Evolutionary conservation across 2,329 filamentous ascomycete species (phyloP).

Genomic region (Penicillium sp.): DNA sequence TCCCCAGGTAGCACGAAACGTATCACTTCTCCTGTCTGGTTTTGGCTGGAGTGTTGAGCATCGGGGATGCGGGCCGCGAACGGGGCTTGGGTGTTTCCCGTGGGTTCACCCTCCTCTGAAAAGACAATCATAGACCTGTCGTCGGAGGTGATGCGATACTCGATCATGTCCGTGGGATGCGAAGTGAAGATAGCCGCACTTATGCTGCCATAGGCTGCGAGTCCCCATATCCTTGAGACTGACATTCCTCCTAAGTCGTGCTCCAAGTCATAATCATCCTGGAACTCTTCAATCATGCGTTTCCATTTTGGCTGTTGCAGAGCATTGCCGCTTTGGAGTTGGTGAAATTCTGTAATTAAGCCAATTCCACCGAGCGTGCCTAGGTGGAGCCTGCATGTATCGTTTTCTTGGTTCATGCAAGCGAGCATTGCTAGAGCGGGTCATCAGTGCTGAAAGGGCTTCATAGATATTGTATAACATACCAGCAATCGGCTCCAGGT

Average conservation of each 20-base stretch:
- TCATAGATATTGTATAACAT: not conserved
- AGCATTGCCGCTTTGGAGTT: slow-evolving; percentile 1
- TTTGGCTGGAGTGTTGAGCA: slow-evolving; percentile 14
- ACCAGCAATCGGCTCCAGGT: slow-evolving; percentile 39
- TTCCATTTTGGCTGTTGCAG: slow-evolving; percentile 28
- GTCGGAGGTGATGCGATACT: slow-evolving; percentile 52
- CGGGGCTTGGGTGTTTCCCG: slow-evolving; percentile 9
- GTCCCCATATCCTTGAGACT: slow-evolving; percentile 54
- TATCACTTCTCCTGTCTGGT: slow-evolving; percentile 26
- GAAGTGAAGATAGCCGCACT: slow-evolving; percentile 51
- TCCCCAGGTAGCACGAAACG: slow-evolving; percentile 28
- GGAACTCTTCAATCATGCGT: slow-evolving; percentile 30
- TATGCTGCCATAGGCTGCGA: slow-evolving; percentile 50
- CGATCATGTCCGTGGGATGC: slow-evolving; percentile 57
- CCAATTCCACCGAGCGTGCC: slow-evolving; percentile 31
- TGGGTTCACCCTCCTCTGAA: slow-evolving; percentile 17
- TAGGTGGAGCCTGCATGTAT: slow-evolving; percentile 27
- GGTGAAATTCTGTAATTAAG: slow-evolving; percentile 14
- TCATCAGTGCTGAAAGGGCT: slow-evolving; percentile 12
- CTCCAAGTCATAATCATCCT: slow-evolving; percentile 49
- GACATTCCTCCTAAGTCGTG: slow-evolving; percentile 51
- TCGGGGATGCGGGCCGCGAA: slow-evolving; percentile 11
- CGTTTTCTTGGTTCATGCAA: slow-evolving; percentile 10
- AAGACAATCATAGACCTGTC: slow-evolving; percentile 45
- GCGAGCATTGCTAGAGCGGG: slow-evolving; percentile 26